Evolutionary conservation across 805 yeast species (phyloP).

Genomic region (Nakazawaea pomicola): DNA sequence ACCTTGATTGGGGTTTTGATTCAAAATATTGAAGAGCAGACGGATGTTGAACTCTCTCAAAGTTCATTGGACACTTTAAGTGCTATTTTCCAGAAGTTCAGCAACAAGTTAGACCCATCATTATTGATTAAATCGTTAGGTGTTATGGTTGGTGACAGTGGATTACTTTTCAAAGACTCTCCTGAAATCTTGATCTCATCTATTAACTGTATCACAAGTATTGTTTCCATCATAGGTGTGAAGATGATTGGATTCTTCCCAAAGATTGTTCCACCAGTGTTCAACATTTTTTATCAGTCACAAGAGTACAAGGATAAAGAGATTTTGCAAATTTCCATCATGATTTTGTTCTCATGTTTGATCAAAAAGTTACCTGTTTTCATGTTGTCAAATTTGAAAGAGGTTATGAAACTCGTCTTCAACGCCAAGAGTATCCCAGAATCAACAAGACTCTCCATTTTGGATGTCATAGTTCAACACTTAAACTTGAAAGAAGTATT

Average conservation of each 20-base stretch:
- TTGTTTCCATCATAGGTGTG: conserved; percentile 76
- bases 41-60: conserved; percentile 53
- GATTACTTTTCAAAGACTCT: conserved; percentile 41
- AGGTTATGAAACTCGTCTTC: conserved; percentile 55
- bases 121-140: conserved; percentile 45
- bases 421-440: conserved; percentile 55
- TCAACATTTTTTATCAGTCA: conserved; percentile 50
- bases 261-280: conserved; percentile 71
- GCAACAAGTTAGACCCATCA: conserved; percentile 40
- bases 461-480: conserved; percentile 57
- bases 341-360: conserved; percentile 68
- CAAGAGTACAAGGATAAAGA: conserved; percentile 17
- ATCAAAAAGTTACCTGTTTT: conserved; percentile 84
- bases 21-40: conserved; percentile 27
- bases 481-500: conserved; percentile 63
- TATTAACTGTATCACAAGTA: conserved; percentile 62
- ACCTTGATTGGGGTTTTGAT: conserved; percentile 47
- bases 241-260: conserved; percentile 83
- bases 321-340: conserved; percentile 58
- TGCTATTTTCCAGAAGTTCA: conserved; percentile 58
- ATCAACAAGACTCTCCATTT: conserved; percentile 54
- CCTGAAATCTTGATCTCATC: conserved; percentile 72
- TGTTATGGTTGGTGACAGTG: conserved; percentile 44
- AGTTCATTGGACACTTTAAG: conserved; percentile 67
- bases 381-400: conserved; percentile 61